Evolutionary conservation across 805 yeast genomes (phyloP), one percentile per base, ranked within the genome.

Genomic region (Torulaspora gathmanii): DNA sequence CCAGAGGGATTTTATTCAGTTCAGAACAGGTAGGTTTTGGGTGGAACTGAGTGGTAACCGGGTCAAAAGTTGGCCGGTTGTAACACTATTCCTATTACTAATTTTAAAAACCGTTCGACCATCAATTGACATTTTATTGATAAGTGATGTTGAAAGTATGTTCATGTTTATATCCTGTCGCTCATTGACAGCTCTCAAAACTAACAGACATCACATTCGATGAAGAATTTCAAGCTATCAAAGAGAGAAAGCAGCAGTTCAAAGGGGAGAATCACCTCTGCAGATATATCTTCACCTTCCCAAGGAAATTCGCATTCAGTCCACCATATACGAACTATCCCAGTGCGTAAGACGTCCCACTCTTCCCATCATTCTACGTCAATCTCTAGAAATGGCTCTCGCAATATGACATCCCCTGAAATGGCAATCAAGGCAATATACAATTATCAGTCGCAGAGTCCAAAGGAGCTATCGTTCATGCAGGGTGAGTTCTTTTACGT

Each of bases 401-500:
- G 49, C 23, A 55, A 57, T 39, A 29, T 52, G 4, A 33, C 53
- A 5, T 44, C 61, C 2, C 95, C 96, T 4, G 83, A 80, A 49
- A 83, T 83, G 59, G 95, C 87, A 36, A 87, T 93, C 47, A 82
- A 80, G 51, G 97, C 98, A 0, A 68, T 83, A 13, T 80, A 78
- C 56, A 83, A 83, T 58, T 90, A 90, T 65, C 70, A 70, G 34
- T 84, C 95, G 1, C 90, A 83, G 55, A 83, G 85, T 11, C 80
- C 86, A 1, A 88, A 86, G 17, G 97, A 91, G 62, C 73, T 91
- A 28, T 73, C 79, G 25, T 91, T 93, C 63, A 59, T 67, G 34
- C 79, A 80, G 54, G 96, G 96, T 30, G 97, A 91, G 60, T 90
- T 89, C 61, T 87, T 90, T 68, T 88, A 87, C 60, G 95, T 93